Evolutionary conservation across 768 basidiomycete genomes (phyloP).

Genomic region (Mycena venus): DNA sequence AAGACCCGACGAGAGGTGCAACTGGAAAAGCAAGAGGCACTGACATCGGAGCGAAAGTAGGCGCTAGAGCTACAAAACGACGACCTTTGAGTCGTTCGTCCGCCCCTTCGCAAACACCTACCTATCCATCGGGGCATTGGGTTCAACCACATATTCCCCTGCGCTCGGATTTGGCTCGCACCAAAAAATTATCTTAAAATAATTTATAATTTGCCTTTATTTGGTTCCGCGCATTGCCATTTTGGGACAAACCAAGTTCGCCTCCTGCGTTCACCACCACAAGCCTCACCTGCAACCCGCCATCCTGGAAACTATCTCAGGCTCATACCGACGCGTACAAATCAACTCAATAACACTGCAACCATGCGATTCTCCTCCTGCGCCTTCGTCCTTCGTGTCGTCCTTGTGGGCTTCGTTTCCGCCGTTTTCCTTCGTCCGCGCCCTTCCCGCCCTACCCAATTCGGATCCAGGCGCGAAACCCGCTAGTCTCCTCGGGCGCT

Average conservation of each 20-base stretch:
- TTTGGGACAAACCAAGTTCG: not conserved
- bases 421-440: constrained; percentile 50
- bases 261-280: constrained; percentile 1
- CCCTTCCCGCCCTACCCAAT: constrained; percentile 50
- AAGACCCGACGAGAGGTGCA: not conserved
- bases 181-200: not conserved
- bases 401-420: constrained; percentile 50
- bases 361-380: constrained; percentile 40
- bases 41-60: too few relatives aligned
- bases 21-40: not conserved
- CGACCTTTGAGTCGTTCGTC: too few relatives aligned
- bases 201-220: constrained; percentile 2
- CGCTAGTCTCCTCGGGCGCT: constrained; percentile 39
- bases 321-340: constrained; percentile 1
- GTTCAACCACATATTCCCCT: too few relatives aligned
- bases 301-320: not conserved
- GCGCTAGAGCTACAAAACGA: too few relatives aligned
- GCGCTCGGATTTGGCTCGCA: too few relatives aligned
- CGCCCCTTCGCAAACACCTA: too few relatives aligned
- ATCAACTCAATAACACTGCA: constrained; percentile 52
- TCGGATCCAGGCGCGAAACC: constrained; percentile 43
- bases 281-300: not conserved
- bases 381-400: constrained; percentile 44
- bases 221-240: not conserved
- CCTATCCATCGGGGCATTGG: too few relatives aligned